Evolutionary conservation across 2,329 filamentous ascomycete genomes (phyloP), one percentile per base, ranked within the genome.

Genomic region (Pseudogymnoascus sp.): DNA sequence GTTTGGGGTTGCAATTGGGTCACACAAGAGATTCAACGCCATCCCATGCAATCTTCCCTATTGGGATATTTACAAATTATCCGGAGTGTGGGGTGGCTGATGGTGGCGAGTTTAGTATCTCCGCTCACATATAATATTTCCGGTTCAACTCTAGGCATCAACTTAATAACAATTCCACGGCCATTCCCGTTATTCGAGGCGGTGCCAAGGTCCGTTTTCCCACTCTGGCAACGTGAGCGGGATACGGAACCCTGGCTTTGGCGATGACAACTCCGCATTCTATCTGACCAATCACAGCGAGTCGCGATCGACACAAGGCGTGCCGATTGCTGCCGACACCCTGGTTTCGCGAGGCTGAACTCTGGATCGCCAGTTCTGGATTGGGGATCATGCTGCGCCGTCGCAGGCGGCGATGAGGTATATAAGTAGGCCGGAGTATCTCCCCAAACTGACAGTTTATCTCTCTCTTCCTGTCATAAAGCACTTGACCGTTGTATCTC

Each of bases 371-470:
- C 49, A 7, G 14, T 33, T 19, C 49, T 19, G 29, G 11, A 55
- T 33, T 55, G 10, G 49, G 49, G 33, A 19, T 7, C 29, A 55
- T 55, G n/a, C 12, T 6, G 49, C 49, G 49, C 8, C 19, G 45
- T 21, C 16, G n/a, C 1, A 0, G n/a, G 6, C 29, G n/a, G 49
- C 49, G 29, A 33, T 19, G 16, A 7, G n/a, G 49, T 55, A 55
- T 55, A 55, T 55, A 55, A 55, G 49, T 33, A 55, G 49, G 26
- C 6, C 12, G 29, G 26, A 55, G 49, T 55, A 55, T 55, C 49
- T 55, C 10, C 43, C 49, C 49, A 16, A 11, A 52, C 16, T 52
- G n/a, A 33, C 2, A 19, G 8, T 33, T 12, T 55, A 33, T 21
- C 29, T 33, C 29, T 33, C 11, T 55, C 45, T 19, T 33, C 26